Evolutionary conservation across 2,329 filamentous ascomycete genomes (phyloP).

Genomic region (Pleurostoma richardsiae): DNA sequence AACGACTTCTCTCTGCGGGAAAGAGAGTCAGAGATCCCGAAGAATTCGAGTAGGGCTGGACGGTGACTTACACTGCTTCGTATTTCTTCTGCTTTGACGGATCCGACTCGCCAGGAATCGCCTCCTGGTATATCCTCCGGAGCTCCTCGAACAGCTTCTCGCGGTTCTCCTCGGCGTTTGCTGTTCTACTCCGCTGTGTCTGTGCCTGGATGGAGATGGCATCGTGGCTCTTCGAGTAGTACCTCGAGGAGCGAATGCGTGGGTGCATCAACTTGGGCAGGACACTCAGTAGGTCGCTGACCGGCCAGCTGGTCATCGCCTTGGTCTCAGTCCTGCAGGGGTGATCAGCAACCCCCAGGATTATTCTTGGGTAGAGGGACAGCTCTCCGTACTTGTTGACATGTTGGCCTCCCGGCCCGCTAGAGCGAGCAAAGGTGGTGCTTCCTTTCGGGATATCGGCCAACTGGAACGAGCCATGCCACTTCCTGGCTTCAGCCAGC

Average conservation of each 20-base stretch:
- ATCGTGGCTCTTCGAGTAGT: constrained; percentile 47
- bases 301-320: constrained; percentile 47
- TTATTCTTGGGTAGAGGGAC: no score
- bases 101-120: constrained; percentile 41
- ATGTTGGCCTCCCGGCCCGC: constrained; percentile 56
- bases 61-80: constrained; percentile 34
- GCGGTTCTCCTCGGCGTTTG: constrained; percentile 49
- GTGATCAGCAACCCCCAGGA: no score
- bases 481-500: constrained; percentile 44
- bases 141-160: constrained; percentile 42
- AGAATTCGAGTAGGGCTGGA: no score
- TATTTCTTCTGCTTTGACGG: constrained; percentile 43
- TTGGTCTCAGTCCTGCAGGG: constrained; percentile 51
- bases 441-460: constrained; percentile 42
- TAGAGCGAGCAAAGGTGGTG: constrained; percentile 52
- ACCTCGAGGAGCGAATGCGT: constrained; percentile 44
- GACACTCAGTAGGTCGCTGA: constrained; percentile 36
- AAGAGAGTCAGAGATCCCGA: no score
- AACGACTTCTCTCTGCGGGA: constrained; percentile 38
- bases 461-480: constrained; percentile 40
- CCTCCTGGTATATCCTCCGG: constrained; percentile 37
- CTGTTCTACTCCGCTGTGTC: constrained; percentile 43
- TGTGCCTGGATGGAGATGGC: constrained; percentile 52
- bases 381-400: constrained; percentile 50
- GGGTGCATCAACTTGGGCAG: constrained; percentile 43